Conservation (phyloP, 164 flowering plant species). For the grape (Vitis vinifera) region DNA sequence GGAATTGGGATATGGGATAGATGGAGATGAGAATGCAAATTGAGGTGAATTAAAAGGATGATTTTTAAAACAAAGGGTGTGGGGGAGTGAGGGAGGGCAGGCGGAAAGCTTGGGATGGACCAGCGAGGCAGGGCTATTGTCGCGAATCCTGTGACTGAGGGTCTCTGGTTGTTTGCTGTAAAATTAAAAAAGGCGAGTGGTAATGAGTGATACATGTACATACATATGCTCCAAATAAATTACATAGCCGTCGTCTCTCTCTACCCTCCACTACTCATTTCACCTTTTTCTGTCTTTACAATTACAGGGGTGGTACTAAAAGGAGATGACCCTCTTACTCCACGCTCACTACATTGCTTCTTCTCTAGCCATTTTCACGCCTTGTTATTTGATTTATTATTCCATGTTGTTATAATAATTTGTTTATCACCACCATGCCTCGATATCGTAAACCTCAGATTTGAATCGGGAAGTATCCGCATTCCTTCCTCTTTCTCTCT, state of each 20-base stretch:
- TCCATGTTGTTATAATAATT: slow-evolving; percentile 5
- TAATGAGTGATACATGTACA: too few relatives aligned
- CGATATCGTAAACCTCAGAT: slow-evolving; percentile 26
- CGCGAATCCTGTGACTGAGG: slow-evolving; percentile 6
- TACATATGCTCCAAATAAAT: too few relatives aligned
- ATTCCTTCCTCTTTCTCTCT: slow-evolving; percentile 15
- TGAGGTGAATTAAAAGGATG: neutral
- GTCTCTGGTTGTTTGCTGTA: neutral
- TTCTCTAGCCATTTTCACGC: neutral
- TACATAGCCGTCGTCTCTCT: neutral
- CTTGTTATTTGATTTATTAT: neutral
- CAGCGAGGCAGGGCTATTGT: slow-evolving; percentile 13
- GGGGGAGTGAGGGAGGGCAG: neutral
- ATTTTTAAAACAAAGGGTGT: neutral
- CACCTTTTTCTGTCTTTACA: neutral
- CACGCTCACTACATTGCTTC: neutral
- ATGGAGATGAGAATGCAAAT: neutral
- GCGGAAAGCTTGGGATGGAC: neutral
- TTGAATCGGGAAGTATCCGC: slow-evolving; percentile 32
- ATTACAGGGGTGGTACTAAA: neutral
- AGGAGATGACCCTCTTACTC: neutral
- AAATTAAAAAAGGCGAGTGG: too few relatives aligned
- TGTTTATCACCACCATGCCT: slow-evolving; percentile 16
- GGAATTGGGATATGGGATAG: too few relatives aligned
- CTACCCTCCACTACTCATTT: neutral